Evolutionary conservation across 176 grass and related monocot species (phyloP), one percentile per base, ranked within the genome.

Genomic region (Ensete ventricosum): DNA sequence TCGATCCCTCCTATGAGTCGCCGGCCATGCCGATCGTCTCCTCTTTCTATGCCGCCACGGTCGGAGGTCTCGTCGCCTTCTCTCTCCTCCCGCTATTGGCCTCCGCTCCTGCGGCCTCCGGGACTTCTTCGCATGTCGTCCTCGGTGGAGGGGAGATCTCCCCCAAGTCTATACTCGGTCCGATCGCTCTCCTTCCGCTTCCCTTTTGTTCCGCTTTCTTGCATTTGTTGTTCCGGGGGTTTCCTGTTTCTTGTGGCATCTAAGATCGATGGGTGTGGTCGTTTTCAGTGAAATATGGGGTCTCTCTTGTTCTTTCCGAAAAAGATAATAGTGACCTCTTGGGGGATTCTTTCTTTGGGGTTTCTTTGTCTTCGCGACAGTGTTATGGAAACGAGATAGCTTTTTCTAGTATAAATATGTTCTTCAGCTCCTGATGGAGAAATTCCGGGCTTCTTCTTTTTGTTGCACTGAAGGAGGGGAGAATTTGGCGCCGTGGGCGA

Each of bases 401-500:
- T 16, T 67, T 48, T 19, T 70, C 48, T 70, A 49, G 17, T 65
- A 10, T 65, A 11, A 50, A 12, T 51, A 8, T 21, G 34, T 70
- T 69, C 12, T 70, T 50, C 20, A 17, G 43, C 21, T 22, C 17
- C 48, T 50, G 67, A 21, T 70, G 2, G 50, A 9, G 43, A 50
- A 70, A 8, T 70, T 70, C 4, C 51, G 16, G 8, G 34, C 9
- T 70, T 60, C 57, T 60, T 52, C 57, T 60, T 52, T 69, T 50
- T 50, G 67, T 34, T 50, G 67, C 51, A 9, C 1, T 70, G 67
- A 70, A 98, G 95, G 90, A 75, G 82, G 79, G 11, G 82, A 85
- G 80, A 88, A 84, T 76, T 84, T 91, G 84, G 88, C 88, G 25
- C 88, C 88, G 51, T 91, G 86, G 90, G 88, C 95, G 54, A 93